phyloP scores from a whole-genome alignment of 805 yeast genomes.

The Cyberlindnera amylophila region DNA sequence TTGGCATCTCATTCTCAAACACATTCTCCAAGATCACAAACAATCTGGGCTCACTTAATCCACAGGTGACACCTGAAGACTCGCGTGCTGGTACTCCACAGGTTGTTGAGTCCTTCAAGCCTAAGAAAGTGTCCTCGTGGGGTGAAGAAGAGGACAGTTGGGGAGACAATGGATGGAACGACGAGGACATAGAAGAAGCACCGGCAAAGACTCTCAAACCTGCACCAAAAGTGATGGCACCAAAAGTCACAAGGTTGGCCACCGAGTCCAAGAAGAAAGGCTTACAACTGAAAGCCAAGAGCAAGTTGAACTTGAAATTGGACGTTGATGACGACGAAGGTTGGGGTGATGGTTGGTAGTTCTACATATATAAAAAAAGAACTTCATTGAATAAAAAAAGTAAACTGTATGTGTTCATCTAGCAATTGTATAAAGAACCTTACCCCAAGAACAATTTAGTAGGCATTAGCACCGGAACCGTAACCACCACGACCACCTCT shows the following conservation, averaged over 20 bases:
- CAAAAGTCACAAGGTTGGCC: slow-evolving; percentile 21
- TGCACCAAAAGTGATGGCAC: slow-evolving; percentile 11
- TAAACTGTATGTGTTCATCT: background rate
- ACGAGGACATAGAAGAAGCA: background rate
- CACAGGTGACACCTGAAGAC: slow-evolving; percentile 12
- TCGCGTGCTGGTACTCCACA: slow-evolving; percentile 22
- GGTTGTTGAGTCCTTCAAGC: slow-evolving; percentile 15
- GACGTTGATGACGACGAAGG: slow-evolving; percentile 34
- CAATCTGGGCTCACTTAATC: slow-evolving; percentile 23
- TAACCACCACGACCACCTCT: slow-evolving; percentile 20
- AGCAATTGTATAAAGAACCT: background rate
- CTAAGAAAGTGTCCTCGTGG: slow-evolving; percentile 13
- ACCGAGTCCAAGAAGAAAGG: slow-evolving; percentile 22
- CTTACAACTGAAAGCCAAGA: slow-evolving; percentile 25
- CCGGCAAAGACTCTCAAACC: background rate
- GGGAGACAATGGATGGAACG: slow-evolving; percentile 16
- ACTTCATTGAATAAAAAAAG: background rate
- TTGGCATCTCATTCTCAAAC: slow-evolving; percentile 24
- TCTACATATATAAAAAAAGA: background rate
- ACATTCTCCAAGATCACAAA: slow-evolving; percentile 18
- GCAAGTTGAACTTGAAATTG: slow-evolving; percentile 33
- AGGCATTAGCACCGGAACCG: slow-evolving; percentile 3
- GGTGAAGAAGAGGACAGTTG: slow-evolving; percentile 24
- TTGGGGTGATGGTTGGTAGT: slow-evolving; percentile 45
- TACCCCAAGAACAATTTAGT: background rate